A percentile compares a stretch with the other conserved stretches of the same genome.
Conservation (phyloP, 2,329 filamentous ascomycete genomes). For the Exserohilum turcica region DNA sequence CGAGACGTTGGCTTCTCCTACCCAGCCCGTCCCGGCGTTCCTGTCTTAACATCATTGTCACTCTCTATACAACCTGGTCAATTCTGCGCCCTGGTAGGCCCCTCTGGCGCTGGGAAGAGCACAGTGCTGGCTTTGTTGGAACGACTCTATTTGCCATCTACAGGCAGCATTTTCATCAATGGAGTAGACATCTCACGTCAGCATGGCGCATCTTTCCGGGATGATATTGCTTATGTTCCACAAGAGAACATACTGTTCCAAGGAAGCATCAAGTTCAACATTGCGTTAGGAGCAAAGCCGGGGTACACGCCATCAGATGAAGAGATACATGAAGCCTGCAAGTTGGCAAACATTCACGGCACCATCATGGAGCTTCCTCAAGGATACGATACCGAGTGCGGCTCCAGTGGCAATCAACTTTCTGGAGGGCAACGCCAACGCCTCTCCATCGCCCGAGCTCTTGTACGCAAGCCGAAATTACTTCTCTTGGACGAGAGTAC, state of each 20-base stretch:
- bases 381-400: conserved; percentile 66
- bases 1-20: conserved; percentile 68
- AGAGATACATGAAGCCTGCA: conserved; percentile 70
- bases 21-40: conserved; percentile 63
- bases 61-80: conserved; percentile 63
- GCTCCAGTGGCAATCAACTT: conserved; percentile 48
- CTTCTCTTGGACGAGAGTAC: conserved; percentile 52
- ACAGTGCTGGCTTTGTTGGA: conserved; percentile 63
- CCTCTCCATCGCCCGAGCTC: conserved; percentile 51
- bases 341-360: conserved; percentile 72
- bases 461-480: conserved; percentile 50
- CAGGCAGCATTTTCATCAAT: conserved; percentile 60
- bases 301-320: conserved; percentile 60
- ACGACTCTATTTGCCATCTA: conserved; percentile 59
- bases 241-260: conserved; percentile 57
- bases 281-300: conserved; percentile 57
- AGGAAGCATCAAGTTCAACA: conserved; percentile 55
- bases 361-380: conserved; percentile 66
- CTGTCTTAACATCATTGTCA: conserved; percentile 62
- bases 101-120: conserved; percentile 70
- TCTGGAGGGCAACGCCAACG: conserved; percentile 53
- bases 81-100: conserved; percentile 68
- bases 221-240: conserved; percentile 54
- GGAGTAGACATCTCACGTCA: conserved; percentile 54
- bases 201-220: conserved; percentile 48